A percentile compares a stretch with the other conserved stretches of the same genome.
These are phyloP conservation scores for Tolypocladium paradoxum DNA, from an alignment of 2,329 filamentous ascomycete species.

Conservation along the genomic window DNA sequence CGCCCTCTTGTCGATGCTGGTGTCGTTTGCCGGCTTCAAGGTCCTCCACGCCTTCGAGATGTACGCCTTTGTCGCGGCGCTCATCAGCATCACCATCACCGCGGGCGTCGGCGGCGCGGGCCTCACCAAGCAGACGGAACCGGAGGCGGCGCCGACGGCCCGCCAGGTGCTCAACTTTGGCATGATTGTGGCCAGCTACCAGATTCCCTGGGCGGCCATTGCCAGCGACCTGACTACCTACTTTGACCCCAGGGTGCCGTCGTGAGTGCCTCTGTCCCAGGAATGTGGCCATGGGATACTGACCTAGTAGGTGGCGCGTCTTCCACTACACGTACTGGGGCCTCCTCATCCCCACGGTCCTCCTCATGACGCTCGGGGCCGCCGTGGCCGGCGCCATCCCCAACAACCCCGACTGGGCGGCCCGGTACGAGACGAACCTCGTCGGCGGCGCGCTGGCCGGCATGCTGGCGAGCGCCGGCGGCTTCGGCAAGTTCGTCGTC, in stretches of 20 bases:
- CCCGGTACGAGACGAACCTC: slow-evolving; percentile 39
- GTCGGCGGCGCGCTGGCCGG: slow-evolving; percentile 49
- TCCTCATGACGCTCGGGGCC: slow-evolving; percentile 52
- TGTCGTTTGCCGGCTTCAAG: slow-evolving; percentile 51
- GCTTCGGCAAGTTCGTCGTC: slow-evolving; percentile 52
- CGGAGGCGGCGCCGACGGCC: slow-evolving; percentile 29
- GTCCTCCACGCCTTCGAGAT: slow-evolving; percentile 47
- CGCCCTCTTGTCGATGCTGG: slow-evolving; percentile 41
- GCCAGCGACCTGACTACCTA: slow-evolving; percentile 53
- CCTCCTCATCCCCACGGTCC: slow-evolving; percentile 41
- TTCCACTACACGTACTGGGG: slow-evolving; percentile 48
- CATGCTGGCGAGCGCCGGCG: slow-evolving; percentile 46
- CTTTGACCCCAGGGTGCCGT: slow-evolving; percentile 43
- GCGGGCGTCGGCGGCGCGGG: slow-evolving; percentile 40
- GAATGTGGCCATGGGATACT: not conserved
- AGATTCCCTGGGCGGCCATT: slow-evolving; percentile 50
- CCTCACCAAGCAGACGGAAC: slow-evolving; percentile 35
- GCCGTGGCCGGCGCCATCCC: slow-evolving; percentile 51
- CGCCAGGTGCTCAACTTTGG: slow-evolving; percentile 42
- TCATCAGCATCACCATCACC: slow-evolving; percentile 43
- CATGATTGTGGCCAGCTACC: slow-evolving; percentile 51
- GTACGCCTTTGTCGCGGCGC: slow-evolving; percentile 44
- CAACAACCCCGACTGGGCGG: slow-evolving; percentile 41
- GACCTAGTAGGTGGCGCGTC: slow-evolving; percentile 23
- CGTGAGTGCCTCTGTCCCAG: slow-evolving; percentile 21